These are phyloP conservation scores for Debaryomyces tyrocola DNA, from an alignment of 805 yeast genomes.

Conservation along the genomic window DNA sequence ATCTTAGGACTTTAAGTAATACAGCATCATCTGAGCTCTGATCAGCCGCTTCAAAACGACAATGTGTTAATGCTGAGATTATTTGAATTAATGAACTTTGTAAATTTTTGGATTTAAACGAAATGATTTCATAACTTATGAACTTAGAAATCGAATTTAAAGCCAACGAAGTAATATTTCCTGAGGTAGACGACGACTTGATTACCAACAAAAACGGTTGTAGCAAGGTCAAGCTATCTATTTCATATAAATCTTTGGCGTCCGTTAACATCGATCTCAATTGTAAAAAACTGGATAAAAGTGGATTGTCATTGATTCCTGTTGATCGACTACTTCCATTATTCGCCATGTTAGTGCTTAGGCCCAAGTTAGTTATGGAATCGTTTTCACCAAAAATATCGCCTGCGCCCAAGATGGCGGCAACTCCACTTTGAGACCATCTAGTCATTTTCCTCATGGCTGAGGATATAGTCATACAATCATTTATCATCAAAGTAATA, in stretches of 20 bases:
- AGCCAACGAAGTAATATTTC: conserved; percentile 80
- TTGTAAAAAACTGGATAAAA: conserved; percentile 77
- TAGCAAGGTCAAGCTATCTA: conserved; percentile 71
- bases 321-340: conserved; percentile 4
- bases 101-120: conserved; percentile 52
- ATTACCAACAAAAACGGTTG: conserved; percentile 87
- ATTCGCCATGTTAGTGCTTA: conserved; percentile 14
- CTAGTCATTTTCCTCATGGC: conserved; percentile 78
- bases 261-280: conserved; percentile 69
- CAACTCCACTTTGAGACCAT: conserved; percentile 76
- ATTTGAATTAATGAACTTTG: conserved; percentile 62
- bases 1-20: conserved; percentile 72
- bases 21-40: conserved; percentile 92
- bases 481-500: conserved; percentile 79
- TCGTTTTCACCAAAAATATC: conserved; percentile 50
- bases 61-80: conserved; percentile 79
- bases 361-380: conserved; percentile 24
- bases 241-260: conserved; percentile 46
- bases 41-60: conserved; percentile 94
- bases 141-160: conserved; percentile 74
- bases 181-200: conserved; percentile 82
- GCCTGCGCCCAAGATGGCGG: conserved; percentile 76
- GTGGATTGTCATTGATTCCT: conserved; percentile 45
- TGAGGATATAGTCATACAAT: conserved; percentile 81
- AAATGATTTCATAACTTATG: conserved; percentile 67